phyloP scores from a whole-genome alignment of 257 asterid genomes.

The Nicotiana attenuata region DNA sequence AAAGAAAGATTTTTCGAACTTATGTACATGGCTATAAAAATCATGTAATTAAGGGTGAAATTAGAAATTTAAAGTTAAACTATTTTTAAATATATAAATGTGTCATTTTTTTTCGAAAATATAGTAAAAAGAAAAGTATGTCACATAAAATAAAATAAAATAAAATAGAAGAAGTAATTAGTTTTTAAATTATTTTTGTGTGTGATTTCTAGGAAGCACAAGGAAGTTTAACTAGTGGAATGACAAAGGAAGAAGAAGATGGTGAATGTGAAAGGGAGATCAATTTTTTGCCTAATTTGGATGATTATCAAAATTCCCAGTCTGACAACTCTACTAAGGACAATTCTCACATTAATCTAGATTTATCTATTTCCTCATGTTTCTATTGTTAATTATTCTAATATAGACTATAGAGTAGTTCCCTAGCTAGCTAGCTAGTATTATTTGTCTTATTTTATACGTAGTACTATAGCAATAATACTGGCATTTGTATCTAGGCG shows the following conservation, averaged over 20 bases:
- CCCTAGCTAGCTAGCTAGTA: neutral
- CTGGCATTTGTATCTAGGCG: neutral
- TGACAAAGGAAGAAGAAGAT: slow-evolving; percentile 13
- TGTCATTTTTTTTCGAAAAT: no score
- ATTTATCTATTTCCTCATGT: neutral
- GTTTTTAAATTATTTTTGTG: neutral
- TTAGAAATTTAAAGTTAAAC: no score
- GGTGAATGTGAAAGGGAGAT: slow-evolving; percentile 1
- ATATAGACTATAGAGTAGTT: neutral
- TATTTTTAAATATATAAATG: no score
- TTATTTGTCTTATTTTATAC: no score
- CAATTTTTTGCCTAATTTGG: neutral
- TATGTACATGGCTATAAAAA: no score
- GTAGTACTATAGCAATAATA: neutral
- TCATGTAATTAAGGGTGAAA: no score
- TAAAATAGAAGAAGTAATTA: no score
- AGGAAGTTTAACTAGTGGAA: slow-evolving; percentile 10
- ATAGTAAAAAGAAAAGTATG: no score
- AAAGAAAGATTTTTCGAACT: no score
- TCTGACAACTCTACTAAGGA: neutral
- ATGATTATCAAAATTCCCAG: neutral
- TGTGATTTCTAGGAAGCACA: neutral
- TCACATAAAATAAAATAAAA: no score
- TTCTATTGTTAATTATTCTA: neutral
- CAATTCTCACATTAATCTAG: neutral